A percentile compares a stretch with the other conserved stretches of the same genome.
Evolutionary conservation across 2,329 filamentous ascomycete genomes (phyloP).

Genomic region (Lasiodiplodia gonubiensis): DNA sequence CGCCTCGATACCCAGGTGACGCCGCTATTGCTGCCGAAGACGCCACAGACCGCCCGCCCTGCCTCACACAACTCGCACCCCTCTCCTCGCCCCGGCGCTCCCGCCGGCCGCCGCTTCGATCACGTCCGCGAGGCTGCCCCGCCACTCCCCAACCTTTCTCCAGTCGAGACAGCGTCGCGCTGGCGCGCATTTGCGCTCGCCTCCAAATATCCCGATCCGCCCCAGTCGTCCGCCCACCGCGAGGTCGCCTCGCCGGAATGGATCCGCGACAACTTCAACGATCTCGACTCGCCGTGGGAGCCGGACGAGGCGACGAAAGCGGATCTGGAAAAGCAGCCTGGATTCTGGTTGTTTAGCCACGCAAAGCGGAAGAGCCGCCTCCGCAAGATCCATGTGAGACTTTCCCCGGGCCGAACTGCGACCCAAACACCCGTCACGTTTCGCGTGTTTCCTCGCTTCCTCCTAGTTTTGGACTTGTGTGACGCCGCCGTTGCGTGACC

Average conservation of each 20-base stretch:
- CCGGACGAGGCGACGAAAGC: constrained; percentile 58
- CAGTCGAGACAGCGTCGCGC: constrained; percentile 45
- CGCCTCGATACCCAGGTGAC: constrained; percentile 19
- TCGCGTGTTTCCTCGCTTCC: constrained; percentile 13
- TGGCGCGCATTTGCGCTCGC: constrained; percentile 47
- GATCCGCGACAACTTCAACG: constrained; percentile 57
- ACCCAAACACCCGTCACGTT: constrained; percentile 23
- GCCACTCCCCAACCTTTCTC: constrained; percentile 42
- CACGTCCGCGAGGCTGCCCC: constrained; percentile 46
- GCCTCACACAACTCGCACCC: constrained; percentile 47
- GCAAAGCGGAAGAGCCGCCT: constrained; percentile 58
- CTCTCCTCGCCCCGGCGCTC: constrained; percentile 45
- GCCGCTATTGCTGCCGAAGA: constrained; percentile 32
- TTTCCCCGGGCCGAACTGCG: constrained; percentile 12
- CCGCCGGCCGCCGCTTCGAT: constrained; percentile 47
- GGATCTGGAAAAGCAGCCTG: constrained; percentile 53
- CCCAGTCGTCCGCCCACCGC: constrained; percentile 42
- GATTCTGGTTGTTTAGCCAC: constrained; percentile 56
- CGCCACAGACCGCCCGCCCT: constrained; percentile 41
- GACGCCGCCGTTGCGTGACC: constrained; percentile 19
- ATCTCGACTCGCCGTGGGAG: constrained; percentile 58
- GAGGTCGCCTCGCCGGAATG: constrained; percentile 51
- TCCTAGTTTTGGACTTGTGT: constrained; percentile 16
- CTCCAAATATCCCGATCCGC: constrained; percentile 36
- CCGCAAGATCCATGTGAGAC: constrained; percentile 62